These are phyloP conservation scores for Luffa acutangula DNA, from an alignment of 306 rosid genomes.

Conservation along the genomic window DNA sequence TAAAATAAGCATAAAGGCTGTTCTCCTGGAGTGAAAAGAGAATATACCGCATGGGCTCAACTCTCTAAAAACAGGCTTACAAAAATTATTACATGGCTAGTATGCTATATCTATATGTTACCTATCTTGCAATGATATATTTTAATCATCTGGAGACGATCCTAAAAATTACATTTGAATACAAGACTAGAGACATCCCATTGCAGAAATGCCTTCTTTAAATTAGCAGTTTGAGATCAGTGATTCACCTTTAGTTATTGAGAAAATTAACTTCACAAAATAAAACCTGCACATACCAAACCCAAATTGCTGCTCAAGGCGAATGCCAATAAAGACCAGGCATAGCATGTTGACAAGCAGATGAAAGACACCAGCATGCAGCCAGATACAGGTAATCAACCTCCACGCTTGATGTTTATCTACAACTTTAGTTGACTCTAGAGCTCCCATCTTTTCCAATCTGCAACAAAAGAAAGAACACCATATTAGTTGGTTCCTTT, in stretches of 20 bases:
- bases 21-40: not conserved
- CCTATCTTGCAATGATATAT: not conserved
- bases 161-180: not conserved
- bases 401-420: slow-evolving; percentile 69
- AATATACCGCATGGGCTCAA: not conserved
- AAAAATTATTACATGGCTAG: not conserved
- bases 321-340: slow-evolving; percentile 71
- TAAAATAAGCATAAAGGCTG: not conserved
- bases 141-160: not conserved
- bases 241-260: not conserved
- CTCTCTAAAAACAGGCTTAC: not conserved
- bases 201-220: not conserved
- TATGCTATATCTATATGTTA: not conserved
- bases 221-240: not conserved
- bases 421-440: slow-evolving; percentile 44
- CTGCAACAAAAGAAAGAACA: slow-evolving; percentile 22
- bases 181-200: not conserved
- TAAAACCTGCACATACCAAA: slow-evolving; percentile 34
- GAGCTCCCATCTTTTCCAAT: slow-evolving; percentile 73
- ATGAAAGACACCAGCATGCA: slow-evolving; percentile 82
- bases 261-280: not conserved
- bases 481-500: not conserved
- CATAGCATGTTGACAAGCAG: slow-evolving; percentile 68
- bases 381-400: slow-evolving; percentile 79
- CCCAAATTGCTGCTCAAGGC: slow-evolving; percentile 85